Percentiles rank a stretch among this genome's conserved stretches.
Evolutionary conservation across 139 green algal species (phyloP).

Genomic region (Tetraselmis chui): DNA sequence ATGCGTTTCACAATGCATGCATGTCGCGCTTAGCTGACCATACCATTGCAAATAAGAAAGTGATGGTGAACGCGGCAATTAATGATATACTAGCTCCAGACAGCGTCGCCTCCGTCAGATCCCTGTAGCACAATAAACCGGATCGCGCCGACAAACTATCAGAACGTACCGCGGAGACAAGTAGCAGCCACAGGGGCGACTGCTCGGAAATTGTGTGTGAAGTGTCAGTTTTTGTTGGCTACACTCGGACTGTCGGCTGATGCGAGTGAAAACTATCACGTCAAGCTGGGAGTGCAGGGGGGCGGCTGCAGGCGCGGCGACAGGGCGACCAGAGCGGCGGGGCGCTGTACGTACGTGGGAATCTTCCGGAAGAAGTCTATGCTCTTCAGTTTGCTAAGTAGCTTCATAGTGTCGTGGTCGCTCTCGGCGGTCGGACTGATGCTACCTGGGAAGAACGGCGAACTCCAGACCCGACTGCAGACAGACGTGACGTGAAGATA

Average conservation of each 20-base stretch:
- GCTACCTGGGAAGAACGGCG: no score
- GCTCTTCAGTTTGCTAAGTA: no score
- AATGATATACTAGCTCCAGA: conserved; percentile 84
- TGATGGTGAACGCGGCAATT: conserved; percentile 71
- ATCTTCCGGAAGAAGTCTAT: not conserved
- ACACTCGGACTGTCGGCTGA: not conserved
- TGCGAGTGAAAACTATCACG: not conserved
- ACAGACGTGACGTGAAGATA: no score
- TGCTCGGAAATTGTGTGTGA: not conserved
- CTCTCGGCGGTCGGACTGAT: no score
- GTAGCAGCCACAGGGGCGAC: no score
- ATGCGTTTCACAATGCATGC: not conserved
- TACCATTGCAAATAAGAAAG: conserved; percentile 74
- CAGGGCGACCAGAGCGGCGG: not conserved
- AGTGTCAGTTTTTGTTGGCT: not conserved
- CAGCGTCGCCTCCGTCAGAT: conserved; percentile 90
- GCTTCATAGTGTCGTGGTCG: no score
- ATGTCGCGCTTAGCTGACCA: not conserved
- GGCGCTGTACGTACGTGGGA: not conserved
- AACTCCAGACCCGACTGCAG: no score
- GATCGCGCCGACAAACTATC: no score
- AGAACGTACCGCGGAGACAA: no score
- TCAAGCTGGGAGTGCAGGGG: not conserved
- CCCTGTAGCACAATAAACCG: conserved; percentile 59
- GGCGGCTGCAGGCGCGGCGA: not conserved